Conservation (phyloP, 371 early-diverging fungal genomes). For the Syncephalastrum sp. region DNA sequence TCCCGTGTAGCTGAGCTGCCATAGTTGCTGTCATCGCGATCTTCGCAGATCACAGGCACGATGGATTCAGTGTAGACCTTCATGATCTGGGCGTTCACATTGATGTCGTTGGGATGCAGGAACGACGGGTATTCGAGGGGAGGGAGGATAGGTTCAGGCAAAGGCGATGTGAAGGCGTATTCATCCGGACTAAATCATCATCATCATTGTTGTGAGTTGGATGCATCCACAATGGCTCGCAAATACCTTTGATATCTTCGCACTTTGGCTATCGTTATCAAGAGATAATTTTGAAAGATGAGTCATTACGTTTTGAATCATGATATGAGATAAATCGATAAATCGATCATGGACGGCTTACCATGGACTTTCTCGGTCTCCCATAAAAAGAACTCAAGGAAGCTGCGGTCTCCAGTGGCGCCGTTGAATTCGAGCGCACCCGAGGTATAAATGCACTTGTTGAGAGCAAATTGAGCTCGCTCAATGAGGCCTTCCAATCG, state of each 20-base stretch:
- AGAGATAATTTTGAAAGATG: not conserved
- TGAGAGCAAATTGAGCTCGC: slow-evolving; percentile 87
- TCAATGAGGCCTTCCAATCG: slow-evolving; percentile 76
- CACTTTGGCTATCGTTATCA: slow-evolving; percentile 67
- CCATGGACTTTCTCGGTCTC: slow-evolving; percentile 93
- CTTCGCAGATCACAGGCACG: slow-evolving; percentile 63
- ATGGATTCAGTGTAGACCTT: slow-evolving; percentile 74
- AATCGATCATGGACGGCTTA: slow-evolving; percentile 26
- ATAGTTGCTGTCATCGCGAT: slow-evolving; percentile 83
- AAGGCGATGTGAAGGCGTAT: slow-evolving; percentile 85
- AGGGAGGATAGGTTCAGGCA: slow-evolving; percentile 88
- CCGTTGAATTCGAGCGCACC: slow-evolving; percentile 69
- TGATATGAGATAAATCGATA: not conserved
- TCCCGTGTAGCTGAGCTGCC: slow-evolving; percentile 92
- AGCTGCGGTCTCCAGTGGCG: slow-evolving; percentile 59
- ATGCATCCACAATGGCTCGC: not conserved
- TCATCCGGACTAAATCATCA: slow-evolving; percentile 78
- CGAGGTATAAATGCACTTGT: slow-evolving; percentile 74
- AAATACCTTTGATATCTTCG: slow-evolving; percentile 70
- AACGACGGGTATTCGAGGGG: slow-evolving; percentile 73
- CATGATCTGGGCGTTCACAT: slow-evolving; percentile 81
- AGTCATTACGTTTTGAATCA: not conserved
- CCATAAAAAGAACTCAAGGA: slow-evolving; percentile 85
- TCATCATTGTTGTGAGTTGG: not conserved
- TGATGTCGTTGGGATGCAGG: slow-evolving; percentile 75